Conservation (phyloP, 2,329 filamentous ascomycete genomes). For the Sphaerostilbella broomeana region DNA sequence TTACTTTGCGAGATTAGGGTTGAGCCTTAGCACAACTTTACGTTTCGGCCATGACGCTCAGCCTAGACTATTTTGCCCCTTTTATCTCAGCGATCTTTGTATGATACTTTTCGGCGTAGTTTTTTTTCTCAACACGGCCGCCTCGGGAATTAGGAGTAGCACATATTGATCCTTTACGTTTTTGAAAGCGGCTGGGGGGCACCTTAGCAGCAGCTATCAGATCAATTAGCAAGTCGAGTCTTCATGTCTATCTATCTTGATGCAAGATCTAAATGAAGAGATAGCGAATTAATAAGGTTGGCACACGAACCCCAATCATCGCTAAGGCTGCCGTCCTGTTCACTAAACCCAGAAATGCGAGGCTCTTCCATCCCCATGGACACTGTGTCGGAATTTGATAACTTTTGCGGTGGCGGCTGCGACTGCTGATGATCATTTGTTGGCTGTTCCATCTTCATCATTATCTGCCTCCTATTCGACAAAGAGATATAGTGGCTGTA, state of each 20-base stretch:
- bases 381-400: slow-evolving; percentile 14
- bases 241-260: not conserved
- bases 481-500: too few species aligned
- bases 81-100: slow-evolving; percentile 51
- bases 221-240: not conserved
- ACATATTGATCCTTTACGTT: slow-evolving; percentile 62
- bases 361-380: slow-evolving; percentile 25
- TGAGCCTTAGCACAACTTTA: too few species aligned
- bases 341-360: slow-evolving; percentile 20
- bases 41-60: too few species aligned
- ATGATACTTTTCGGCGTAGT: slow-evolving; percentile 54
- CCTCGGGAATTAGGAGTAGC: slow-evolving; percentile 59
- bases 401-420: slow-evolving; percentile 16
- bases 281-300: not conserved
- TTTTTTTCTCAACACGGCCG: slow-evolving; percentile 54
- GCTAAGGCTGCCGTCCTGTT: slow-evolving; percentile 31
- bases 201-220: slow-evolving; percentile 57
- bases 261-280: not conserved
- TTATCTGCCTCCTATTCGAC: too few species aligned
- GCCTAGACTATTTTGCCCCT: slow-evolving; percentile 32
- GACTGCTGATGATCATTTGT: not conserved
- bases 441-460: not conserved
- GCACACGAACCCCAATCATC: slow-evolving; percentile 43
- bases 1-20: too few species aligned
- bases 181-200: slow-evolving; percentile 61